Conservation (phyloP, 345 rosid genomes). For the Punica granatum region DNA sequence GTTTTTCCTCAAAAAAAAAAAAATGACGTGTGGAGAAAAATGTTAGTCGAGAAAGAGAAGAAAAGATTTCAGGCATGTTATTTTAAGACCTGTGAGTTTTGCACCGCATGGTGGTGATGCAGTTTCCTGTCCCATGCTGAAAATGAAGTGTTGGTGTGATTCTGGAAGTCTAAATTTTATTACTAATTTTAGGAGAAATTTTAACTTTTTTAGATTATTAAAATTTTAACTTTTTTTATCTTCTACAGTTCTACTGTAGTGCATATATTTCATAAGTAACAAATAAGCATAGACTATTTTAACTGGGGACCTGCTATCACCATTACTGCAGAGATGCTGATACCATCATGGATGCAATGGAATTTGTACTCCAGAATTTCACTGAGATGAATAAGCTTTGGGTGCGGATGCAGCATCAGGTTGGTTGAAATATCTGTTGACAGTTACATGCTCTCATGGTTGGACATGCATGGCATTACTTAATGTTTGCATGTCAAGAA, state of each 20-base stretch:
- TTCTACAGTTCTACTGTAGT: neutral
- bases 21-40: neutral
- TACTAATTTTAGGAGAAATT: neutral
- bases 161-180: neutral
- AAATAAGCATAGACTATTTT: neutral
- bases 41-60: neutral
- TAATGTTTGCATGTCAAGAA: slow-evolving; percentile 57
- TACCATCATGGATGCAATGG: slow-evolving; percentile 85
- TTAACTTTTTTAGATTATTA: neutral
- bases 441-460: slow-evolving; percentile 57
- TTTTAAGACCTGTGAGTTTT: neutral
- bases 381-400: slow-evolving; percentile 99
- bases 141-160: neutral
- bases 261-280: neutral
- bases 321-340: slow-evolving; percentile 70
- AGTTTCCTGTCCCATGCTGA: neutral
- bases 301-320: slow-evolving; percentile 5
- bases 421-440: slow-evolving; percentile 57
- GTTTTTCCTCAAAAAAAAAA: neutral
- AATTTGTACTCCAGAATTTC: slow-evolving; percentile 92
- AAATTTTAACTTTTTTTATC: neutral
- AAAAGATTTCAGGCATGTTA: neutral
- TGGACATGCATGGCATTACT: slow-evolving; percentile 41
- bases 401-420: slow-evolving; percentile 99
- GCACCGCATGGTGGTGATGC: neutral